These are phyloP conservation scores for Exophiala oligosperma DNA, from an alignment of 2,329 filamentous ascomycete genomes.

Conservation along the genomic window DNA sequence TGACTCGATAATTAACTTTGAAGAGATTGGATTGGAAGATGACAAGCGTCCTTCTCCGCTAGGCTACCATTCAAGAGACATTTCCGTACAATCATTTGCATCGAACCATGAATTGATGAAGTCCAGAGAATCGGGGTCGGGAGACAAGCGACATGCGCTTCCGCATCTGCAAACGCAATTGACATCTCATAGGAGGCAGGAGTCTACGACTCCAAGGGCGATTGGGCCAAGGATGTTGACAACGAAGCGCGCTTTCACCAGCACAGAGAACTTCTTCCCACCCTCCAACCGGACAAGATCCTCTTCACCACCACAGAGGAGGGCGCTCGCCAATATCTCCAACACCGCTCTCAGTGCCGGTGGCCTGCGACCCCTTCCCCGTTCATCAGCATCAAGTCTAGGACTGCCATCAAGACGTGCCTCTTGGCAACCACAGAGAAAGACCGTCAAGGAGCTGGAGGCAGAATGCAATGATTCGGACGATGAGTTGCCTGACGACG, in stretches of 20 bases:
- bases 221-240: conserved; percentile 6
- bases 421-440: conserved; percentile 46
- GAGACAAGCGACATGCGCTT: conserved; percentile 12
- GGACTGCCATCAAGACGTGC: conserved; percentile 33
- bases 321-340: conserved; percentile 12
- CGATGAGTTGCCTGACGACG: conserved; percentile 52
- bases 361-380: conserved; percentile 22
- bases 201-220: conserved; percentile 7
- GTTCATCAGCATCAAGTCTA: conserved; percentile 19
- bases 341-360: conserved; percentile 15
- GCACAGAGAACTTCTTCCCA: conserved; percentile 14
- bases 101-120: conserved; percentile 32
- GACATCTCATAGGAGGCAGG: conserved; percentile 6
- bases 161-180: conserved; percentile 20
- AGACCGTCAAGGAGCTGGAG: conserved; percentile 49
- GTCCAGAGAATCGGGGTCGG: conserved; percentile 4
- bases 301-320: conserved; percentile 21
- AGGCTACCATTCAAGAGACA: conserved; percentile 19
- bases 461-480: conserved; percentile 53
- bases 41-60: conserved; percentile 48
- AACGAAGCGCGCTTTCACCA: conserved; percentile 21
- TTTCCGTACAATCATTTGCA: conserved; percentile 27
- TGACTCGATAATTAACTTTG: conserved; percentile 75
- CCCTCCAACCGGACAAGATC: conserved; percentile 19
- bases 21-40: conserved; percentile 86